These are phyloP conservation scores for Conoideocrella luteorostrata DNA, from an alignment of 2,329 filamentous ascomycete species.

Conservation along the genomic window DNA sequence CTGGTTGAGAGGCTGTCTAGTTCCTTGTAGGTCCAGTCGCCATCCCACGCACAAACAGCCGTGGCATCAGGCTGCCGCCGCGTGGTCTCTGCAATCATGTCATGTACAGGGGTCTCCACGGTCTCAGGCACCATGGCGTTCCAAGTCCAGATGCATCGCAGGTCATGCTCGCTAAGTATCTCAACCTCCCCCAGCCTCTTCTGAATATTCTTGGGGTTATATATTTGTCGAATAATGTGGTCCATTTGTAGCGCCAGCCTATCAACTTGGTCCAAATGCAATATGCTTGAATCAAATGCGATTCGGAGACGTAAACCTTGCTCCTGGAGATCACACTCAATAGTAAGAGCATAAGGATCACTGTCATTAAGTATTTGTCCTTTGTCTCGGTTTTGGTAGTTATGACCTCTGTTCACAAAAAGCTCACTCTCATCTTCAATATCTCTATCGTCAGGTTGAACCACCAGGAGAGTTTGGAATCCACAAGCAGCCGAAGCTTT, in stretches of 20 bases:
- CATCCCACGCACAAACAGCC: conserved; percentile 22
- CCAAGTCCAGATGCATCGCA: conserved; percentile 8
- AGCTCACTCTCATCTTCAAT: not conserved
- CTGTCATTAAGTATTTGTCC: conserved; percentile 1
- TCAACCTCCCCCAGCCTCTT: not conserved
- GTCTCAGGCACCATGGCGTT: conserved; percentile 7
- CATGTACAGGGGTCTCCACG: conserved; percentile 7
- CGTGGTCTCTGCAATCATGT: not conserved
- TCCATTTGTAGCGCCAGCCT: conserved; percentile 4
- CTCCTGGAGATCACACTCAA: conserved; percentile 4
- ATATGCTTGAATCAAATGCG: conserved; percentile 1
- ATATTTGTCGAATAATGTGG: conserved; percentile 1
- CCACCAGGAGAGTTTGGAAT: conserved; percentile 12
- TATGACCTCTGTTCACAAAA: not conserved
- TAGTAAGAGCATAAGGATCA: conserved; percentile 2
- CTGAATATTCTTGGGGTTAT: not conserved
- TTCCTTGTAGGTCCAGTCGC: conserved; percentile 33
- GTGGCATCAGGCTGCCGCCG: conserved; percentile 6
- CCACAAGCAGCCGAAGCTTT: conserved; percentile 11
- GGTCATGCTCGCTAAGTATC: conserved; percentile 5
- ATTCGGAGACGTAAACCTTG: not conserved
- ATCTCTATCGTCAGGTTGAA: conserved; percentile 1
- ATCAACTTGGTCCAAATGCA: not conserved
- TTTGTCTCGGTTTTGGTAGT: not conserved
- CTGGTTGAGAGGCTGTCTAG: conserved; percentile 13